A percentile compares a stretch with the other conserved stretches of the same genome.
These are phyloP conservation scores for Pseudogymnoascus sp. DNA, from an alignment of 2,329 filamentous ascomycete species.

Conservation along the genomic window DNA sequence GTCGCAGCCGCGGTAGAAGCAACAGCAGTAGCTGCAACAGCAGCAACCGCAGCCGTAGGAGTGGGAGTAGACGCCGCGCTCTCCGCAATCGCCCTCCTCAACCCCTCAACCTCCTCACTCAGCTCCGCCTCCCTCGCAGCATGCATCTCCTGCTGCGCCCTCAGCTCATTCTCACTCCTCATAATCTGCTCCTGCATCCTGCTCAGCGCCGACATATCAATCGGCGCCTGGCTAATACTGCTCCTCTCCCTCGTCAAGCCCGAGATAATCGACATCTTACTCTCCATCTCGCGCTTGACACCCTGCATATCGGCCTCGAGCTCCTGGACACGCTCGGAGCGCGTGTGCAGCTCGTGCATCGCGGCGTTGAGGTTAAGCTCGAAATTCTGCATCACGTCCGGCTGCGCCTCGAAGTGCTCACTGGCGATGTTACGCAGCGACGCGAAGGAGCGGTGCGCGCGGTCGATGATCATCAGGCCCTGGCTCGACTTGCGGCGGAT, in stretches of 20 bases:
- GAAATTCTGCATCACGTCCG: conserved; percentile 84
- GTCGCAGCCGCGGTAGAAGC: conserved; percentile 14
- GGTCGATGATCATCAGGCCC: conserved; percentile 77
- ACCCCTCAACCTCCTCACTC: conserved; percentile 57
- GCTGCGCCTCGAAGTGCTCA: conserved; percentile 74
- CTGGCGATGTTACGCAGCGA: conserved; percentile 80
- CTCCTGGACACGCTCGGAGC: conserved; percentile 83
- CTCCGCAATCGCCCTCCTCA: conserved; percentile 38
- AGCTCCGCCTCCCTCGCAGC: conserved; percentile 68
- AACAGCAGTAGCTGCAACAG: conserved; percentile 19
- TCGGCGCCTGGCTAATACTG: conserved; percentile 70
- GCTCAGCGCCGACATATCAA: conserved; percentile 86
- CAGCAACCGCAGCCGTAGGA: conserved; percentile 15
- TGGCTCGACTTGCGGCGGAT: conserved; percentile 92
- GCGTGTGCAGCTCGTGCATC: conserved; percentile 81
- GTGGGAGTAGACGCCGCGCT: conserved; percentile 6
- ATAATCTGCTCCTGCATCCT: conserved; percentile 81
- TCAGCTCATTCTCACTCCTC: conserved; percentile 75
- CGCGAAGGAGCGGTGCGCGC: conserved; percentile 83
- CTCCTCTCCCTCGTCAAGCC: conserved; percentile 88
- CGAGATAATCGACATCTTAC: conserved; percentile 91
- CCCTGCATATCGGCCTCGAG: conserved; percentile 76
- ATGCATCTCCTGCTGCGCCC: conserved; percentile 63
- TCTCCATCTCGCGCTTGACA: conserved; percentile 92
- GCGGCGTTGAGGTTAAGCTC: conserved; percentile 85